Evolutionary conservation across 73 alveolate genomes (phyloP).

Genomic region (Urostyla sp.): DNA sequence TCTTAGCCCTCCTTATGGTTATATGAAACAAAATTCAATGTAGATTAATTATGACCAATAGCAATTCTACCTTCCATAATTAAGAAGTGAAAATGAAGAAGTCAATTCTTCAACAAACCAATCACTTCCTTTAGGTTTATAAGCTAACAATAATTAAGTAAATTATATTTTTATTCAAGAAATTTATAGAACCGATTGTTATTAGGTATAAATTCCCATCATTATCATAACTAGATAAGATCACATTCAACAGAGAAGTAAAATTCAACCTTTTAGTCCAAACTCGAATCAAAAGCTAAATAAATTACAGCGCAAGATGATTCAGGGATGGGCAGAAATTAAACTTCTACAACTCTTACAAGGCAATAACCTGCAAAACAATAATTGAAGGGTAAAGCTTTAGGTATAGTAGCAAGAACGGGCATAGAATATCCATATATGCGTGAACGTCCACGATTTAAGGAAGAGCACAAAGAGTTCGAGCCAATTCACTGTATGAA

Average conservation of each 20-base stretch:
- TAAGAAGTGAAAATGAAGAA: conserved; percentile 11
- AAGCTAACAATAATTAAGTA: neutral
- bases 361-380: neutral
- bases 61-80: conserved; percentile 15
- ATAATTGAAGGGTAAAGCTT: neutral
- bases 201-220: neutral
- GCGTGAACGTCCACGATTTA: conserved; percentile 21
- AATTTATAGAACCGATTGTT: neutral
- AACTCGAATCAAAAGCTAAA: neutral
- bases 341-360: neutral
- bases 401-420: conserved; percentile 9
- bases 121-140: neutral
- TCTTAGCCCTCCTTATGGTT: too few relatives aligned
- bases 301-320: neutral
- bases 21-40: too few relatives aligned
- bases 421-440: conserved; percentile 26
- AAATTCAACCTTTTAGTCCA: neutral
- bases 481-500: conserved; percentile 11
- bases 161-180: neutral
- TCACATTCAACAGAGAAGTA: too few relatives aligned
- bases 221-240: too few relatives aligned
- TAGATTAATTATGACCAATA: too few relatives aligned
- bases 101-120: neutral
- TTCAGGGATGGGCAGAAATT: neutral
- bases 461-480: conserved; percentile 31